phyloP scores from a whole-genome alignment of 1,284 basidiomycete genomes.

The Microbotryum violaceum region DNA sequence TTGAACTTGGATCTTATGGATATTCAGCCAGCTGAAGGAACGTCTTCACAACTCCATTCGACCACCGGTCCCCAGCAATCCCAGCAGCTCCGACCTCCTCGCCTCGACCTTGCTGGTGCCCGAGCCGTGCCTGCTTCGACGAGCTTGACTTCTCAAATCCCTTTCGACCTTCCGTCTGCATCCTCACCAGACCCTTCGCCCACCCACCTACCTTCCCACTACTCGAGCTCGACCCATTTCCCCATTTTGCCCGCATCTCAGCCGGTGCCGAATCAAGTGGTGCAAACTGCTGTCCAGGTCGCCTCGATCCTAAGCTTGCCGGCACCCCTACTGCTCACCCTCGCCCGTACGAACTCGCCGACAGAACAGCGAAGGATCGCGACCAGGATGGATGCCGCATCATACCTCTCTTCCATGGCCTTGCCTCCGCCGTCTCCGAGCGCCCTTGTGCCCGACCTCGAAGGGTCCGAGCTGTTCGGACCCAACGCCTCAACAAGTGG shows the following conservation, averaged over 20 bases:
- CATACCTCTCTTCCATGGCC: slow-evolving; percentile 25
- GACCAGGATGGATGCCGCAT: not conserved
- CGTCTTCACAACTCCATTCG: no score
- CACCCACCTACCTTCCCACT: not conserved
- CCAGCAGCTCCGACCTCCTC: no score
- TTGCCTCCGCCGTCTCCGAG: slow-evolving; percentile 32
- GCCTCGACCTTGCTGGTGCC: no score
- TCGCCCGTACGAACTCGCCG: slow-evolving; percentile 24
- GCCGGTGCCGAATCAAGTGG: slow-evolving; percentile 19
- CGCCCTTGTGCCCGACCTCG: slow-evolving; percentile 13
- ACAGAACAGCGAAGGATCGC: slow-evolving; percentile 23
- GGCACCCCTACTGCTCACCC: slow-evolving; percentile 23
- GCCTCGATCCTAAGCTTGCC: slow-evolving; percentile 31
- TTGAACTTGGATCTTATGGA: no score
- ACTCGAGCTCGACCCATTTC: slow-evolving; percentile 10
- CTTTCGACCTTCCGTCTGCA: no score
- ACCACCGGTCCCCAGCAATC: no score
- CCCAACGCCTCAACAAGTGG: no score
- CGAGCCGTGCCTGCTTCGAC: no score
- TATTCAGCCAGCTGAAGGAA: no score
- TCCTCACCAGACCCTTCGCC: not conserved
- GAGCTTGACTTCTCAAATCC: no score
- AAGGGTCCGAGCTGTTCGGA: slow-evolving; percentile 2
- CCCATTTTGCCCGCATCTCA: slow-evolving; percentile 26
- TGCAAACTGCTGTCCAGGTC: slow-evolving; percentile 29